A percentile compares a stretch with the other conserved stretches of the same genome.
These are phyloP conservation scores for Pinus albicaulis DNA, from an alignment of 75 land plant genomes.

Conservation along the genomic window DNA sequence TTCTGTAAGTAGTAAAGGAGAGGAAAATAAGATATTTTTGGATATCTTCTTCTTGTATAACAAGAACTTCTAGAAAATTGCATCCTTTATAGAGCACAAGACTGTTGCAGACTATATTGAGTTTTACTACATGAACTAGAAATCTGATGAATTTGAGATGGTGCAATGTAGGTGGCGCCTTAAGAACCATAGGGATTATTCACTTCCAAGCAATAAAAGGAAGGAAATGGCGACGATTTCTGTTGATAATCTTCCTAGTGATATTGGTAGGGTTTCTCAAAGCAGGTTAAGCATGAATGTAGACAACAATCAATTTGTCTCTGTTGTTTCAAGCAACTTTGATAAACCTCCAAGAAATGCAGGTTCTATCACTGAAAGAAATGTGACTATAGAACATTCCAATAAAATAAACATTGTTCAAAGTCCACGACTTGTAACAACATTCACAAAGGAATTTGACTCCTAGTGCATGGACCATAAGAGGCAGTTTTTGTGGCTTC, in stretches of 20 bases:
- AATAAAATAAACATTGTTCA: conserved; percentile 6
- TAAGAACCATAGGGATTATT: conserved; percentile 42
- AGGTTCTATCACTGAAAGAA: conserved; percentile 37
- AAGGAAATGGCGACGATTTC: conserved; percentile 12
- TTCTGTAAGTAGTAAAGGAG: background rate
- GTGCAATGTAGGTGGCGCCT: conserved; percentile 23
- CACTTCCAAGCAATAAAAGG: conserved; percentile 15
- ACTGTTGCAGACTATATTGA: conserved; percentile 61
- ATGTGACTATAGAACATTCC: conserved; percentile 19
- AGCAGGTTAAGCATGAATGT: background rate
- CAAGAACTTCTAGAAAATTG: conserved; percentile 43
- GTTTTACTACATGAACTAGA: conserved; percentile 47
- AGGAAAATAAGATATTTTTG: conserved; percentile 32
- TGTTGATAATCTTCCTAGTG: conserved; percentile 12
- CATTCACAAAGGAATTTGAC: conserved; percentile 14
- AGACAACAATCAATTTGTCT: background rate
- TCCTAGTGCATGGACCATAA: conserved; percentile 45
- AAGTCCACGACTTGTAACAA: conserved; percentile 9
- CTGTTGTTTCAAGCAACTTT: conserved; percentile 1
- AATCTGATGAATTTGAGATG: conserved; percentile 46
- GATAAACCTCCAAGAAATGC: conserved; percentile 8
- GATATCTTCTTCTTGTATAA: conserved; percentile 33
- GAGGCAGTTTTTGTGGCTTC: conserved; percentile 37
- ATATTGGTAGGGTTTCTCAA: conserved; percentile 12
- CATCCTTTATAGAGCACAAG: conserved; percentile 35